phyloP scores from a whole-genome alignment of 345 rosid species.

The Eucalyptus cloeziana region DNA sequence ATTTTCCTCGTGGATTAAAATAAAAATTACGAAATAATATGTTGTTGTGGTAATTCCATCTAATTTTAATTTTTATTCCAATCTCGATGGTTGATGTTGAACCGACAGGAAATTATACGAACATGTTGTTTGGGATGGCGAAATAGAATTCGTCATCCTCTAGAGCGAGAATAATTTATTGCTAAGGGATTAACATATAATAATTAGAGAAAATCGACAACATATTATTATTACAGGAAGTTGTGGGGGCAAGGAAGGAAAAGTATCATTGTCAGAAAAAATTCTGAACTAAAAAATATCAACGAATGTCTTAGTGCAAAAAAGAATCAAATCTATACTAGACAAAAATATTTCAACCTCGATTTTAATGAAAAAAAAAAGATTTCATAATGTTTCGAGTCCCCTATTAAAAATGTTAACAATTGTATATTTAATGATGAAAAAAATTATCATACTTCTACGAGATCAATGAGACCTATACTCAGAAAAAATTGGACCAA shows the following conservation, averaged over 20 bases:
- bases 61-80: background rate
- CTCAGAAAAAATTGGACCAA: too few species aligned
- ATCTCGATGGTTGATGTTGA: background rate
- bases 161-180: background rate
- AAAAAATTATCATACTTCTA: too few species aligned
- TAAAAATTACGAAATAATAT: rapidly evolving
- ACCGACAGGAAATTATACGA: background rate
- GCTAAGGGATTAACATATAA: background rate
- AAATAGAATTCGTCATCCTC: background rate
- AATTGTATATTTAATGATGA: too few species aligned
- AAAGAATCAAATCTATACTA: too few species aligned
- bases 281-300: too few species aligned
- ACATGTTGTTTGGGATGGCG: background rate
- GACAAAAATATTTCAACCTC: too few species aligned
- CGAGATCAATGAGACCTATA: too few species aligned
- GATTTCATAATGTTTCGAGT: too few species aligned
- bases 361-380: too few species aligned
- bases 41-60: background rate
- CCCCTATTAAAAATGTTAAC: too few species aligned
- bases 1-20: background rate
- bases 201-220: background rate
- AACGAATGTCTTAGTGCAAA: too few species aligned
- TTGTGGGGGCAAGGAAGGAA: background rate
- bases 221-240: rapidly evolving
- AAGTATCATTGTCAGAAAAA: background rate